phyloP scores from a whole-genome alignment of 164 flowering plant genomes.

The Litsea cubeba region DNA sequence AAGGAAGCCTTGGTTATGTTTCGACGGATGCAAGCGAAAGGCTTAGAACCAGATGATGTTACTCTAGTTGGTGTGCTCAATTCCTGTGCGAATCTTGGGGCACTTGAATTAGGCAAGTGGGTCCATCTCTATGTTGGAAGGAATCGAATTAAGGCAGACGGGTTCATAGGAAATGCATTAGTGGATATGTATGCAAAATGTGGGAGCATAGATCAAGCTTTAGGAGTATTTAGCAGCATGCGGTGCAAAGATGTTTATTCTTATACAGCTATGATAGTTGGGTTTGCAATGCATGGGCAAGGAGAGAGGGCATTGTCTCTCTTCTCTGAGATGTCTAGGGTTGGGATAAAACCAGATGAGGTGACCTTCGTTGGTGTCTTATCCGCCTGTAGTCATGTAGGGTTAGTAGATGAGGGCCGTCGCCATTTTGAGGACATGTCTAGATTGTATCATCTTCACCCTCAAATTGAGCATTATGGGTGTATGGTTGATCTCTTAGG shows the following conservation, averaged over 20 bases:
- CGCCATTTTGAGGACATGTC: conserved; percentile 13
- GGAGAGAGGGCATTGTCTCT: conserved; percentile 11
- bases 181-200: conserved; percentile 23
- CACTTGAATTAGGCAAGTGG: conserved; percentile 20
- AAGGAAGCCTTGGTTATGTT: conserved; percentile 14
- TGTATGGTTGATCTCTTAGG: conserved; percentile 23
- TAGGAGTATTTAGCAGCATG: conserved; percentile 11
- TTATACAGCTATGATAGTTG: conserved; percentile 18
- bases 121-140: conserved; percentile 11
- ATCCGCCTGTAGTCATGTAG: conserved; percentile 19
- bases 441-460: conserved; percentile 11
- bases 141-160: conserved; percentile 8
- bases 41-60: conserved; percentile 12
- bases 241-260: conserved; percentile 12
- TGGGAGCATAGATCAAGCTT: conserved; percentile 17
- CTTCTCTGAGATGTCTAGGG: conserved; percentile 15
- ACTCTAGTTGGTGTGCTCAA: conserved; percentile 16
- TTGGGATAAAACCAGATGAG: conserved; percentile 13
- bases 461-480: conserved; percentile 20
- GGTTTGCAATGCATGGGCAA: conserved; percentile 20
- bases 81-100: conserved; percentile 17
- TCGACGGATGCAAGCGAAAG: conserved; percentile 9
- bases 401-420: conserved; percentile 18
- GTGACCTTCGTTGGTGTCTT: conserved; percentile 19
- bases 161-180: conserved; percentile 19